These are phyloP conservation scores for Suillus brevipes DNA, from an alignment of 768 basidiomycete species.

Conservation along the genomic window DNA sequence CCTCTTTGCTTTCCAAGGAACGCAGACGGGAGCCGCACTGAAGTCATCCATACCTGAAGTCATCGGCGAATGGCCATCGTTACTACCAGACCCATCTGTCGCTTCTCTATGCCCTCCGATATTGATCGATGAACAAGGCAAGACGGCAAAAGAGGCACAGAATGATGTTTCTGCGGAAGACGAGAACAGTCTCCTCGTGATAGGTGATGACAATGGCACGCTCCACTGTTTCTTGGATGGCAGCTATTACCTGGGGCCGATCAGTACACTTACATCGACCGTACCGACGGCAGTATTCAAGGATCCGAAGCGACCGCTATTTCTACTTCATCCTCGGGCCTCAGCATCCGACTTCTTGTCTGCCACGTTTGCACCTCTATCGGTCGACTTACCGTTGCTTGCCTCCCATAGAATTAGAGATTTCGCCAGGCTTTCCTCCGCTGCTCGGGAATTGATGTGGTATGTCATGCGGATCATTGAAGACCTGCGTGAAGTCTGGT, in stretches of 20 bases:
- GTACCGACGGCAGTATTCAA: slow-evolving; percentile 36
- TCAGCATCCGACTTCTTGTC: slow-evolving; percentile 24
- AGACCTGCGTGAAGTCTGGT: slow-evolving; percentile 75
- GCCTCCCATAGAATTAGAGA: slow-evolving; percentile 58
- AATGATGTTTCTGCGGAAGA: slow-evolving; percentile 46
- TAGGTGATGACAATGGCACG: slow-evolving; percentile 57
- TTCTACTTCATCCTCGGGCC: slow-evolving; percentile 49
- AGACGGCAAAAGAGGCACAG: slow-evolving; percentile 38
- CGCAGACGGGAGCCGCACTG: slow-evolving; percentile 48
- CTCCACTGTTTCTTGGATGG: slow-evolving; percentile 76
- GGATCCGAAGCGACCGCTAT: slow-evolving; percentile 43
- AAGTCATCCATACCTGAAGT: slow-evolving; percentile 53
- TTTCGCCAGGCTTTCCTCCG: slow-evolving; percentile 68
- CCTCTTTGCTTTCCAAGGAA: slow-evolving; percentile 78
- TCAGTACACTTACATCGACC: slow-evolving; percentile 31
- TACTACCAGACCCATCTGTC: slow-evolving; percentile 64
- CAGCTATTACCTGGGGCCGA: slow-evolving; percentile 64
- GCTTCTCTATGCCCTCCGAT: slow-evolving; percentile 34
- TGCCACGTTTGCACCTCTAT: slow-evolving; percentile 40
- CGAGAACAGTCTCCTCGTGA: slow-evolving; percentile 62
- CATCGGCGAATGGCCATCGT: slow-evolving; percentile 69
- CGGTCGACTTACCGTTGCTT: slow-evolving; percentile 59
- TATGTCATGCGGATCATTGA: slow-evolving; percentile 68
- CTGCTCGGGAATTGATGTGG: slow-evolving; percentile 69
- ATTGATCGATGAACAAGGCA: slow-evolving; percentile 33